Evolutionary conservation across 371 early-diverging fungal species (phyloP), one percentile per base, ranked within the genome.

Genomic region (Rhizopus sp.): DNA sequence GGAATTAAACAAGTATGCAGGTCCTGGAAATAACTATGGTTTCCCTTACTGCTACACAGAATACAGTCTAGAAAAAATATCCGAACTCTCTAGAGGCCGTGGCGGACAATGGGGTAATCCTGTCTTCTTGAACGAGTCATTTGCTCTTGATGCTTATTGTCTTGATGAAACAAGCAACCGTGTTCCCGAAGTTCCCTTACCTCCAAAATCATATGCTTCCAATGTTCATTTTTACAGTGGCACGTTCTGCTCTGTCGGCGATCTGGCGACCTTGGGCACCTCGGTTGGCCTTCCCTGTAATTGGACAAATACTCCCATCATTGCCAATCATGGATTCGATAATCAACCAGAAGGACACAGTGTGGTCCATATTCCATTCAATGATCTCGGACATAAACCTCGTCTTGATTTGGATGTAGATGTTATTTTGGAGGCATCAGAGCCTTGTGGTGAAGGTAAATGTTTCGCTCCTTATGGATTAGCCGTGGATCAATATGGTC

Each of bases 261-360:
- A 67, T 40, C 12, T 44, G 0, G 54, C 60, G 0, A 70, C 73
- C 0, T 15, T 59, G 23, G 76, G 70, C 31, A 72, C 79, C 1
- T 75, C 79, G 23, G 76, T 75, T 8, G 79, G 79, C 9, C 55
- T 78, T 54, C 79, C 79, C 44, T 78, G 79, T 51, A 73, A 71
- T 42, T 78, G 79, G 79, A 78, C 79, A 4, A 72, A 78, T 54
- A 72, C 76, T 0, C 73, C 73, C 40, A 60, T 73, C 29, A 54
- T 75, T 32, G 76, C 76, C 4, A 69, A 77, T 16, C 74, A 64
- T 33, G 74, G 74, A 44, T 7, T 33, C 1, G 8, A 50, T n/a
- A 68, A 61, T 3, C 54, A 64, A 34, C 15, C 64, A 5, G 51
- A 38, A 16, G 76, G 76, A 2, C 73, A 77, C 35, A 69, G 60